Conservation (phyloP, 2,329 filamentous ascomycete genomes). For the Ceratocystis albifundus region DNA sequence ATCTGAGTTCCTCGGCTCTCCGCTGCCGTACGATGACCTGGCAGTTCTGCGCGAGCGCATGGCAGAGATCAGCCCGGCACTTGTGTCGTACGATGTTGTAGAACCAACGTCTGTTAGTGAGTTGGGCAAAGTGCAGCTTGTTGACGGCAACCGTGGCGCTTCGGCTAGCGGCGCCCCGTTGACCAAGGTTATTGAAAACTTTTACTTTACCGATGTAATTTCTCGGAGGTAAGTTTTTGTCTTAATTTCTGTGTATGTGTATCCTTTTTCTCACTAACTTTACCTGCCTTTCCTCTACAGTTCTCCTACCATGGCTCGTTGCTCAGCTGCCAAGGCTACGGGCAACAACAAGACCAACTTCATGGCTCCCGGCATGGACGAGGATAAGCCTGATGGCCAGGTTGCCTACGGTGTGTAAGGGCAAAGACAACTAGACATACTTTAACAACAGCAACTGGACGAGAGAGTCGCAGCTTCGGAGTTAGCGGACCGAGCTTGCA, state of each 20-base stretch:
- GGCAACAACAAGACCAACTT: conserved; percentile 68
- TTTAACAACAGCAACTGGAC: conserved; percentile 2
- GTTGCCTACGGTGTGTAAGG: conserved; percentile 46
- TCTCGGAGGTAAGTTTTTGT: conserved; percentile 68
- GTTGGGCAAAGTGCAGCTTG: conserved; percentile 85
- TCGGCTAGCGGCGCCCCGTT: conserved; percentile 62
- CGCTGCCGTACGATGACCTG: conserved; percentile 87
- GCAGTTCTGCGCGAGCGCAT: conserved; percentile 83
- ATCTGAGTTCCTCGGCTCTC: conserved; percentile 78
- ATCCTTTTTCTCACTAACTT: not conserved
- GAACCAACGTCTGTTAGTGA: conserved; percentile 64
- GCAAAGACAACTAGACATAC: conserved; percentile 5
- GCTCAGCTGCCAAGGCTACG: conserved; percentile 80
- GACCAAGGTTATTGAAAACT: conserved; percentile 83
- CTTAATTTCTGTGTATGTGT: not conserved
- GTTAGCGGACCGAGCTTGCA: not conserved
- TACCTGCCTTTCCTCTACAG: conserved; percentile 38
- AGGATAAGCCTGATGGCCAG: conserved; percentile 51
- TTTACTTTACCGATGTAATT: conserved; percentile 96
- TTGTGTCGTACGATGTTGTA: conserved; percentile 81
- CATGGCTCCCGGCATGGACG: conserved; percentile 59
- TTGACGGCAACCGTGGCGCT: conserved; percentile 88
- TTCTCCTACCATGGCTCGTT: conserved; percentile 96
- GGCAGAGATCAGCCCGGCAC: conserved; percentile 83
- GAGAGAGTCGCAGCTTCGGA: conserved; percentile 5